Base-by-base conservation (phyloP, 192 early-diverging fungal genomes). In the Jimgerdemannia lactiflua region DNA sequence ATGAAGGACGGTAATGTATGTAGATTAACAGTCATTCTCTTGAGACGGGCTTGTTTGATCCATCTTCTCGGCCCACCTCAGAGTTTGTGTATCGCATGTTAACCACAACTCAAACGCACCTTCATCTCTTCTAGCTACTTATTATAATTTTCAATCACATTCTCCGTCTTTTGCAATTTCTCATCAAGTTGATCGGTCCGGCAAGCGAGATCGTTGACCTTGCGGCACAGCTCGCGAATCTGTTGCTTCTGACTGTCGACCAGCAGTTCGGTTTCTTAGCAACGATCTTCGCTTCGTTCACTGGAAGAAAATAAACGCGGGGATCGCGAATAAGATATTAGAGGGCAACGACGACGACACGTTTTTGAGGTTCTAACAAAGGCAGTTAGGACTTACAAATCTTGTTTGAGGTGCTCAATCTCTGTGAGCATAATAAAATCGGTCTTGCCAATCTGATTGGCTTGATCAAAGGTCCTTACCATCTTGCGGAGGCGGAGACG, bases 141-240 rank as follows among this genome's bases (percentile, higher is more conserved):
- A 78, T 96, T 97, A 83, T 95, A 99, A 80, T 97, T 98, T 79
- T 98, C 97, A 75, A 97, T 91, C 42, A 96, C 90, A 42, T 95
- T 94, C 78, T 99, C 98, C 3, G 93, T 89, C 86, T 97, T 97
- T 85, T 93, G 91, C 14, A 97, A 86, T 72, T 93, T 94, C 70
- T 98, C 97, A 71, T 97, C 94, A 19, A 99, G 76, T 81, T 99
- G 91, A 80, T 94, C 94, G 8, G 90, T 88, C 63, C 91, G 88
- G 65, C 87, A 86, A n/a, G 80, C 66, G 54, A 86, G 70, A 19
- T 91, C 88, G 19, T 87, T 83, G 0, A 83, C 84, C 59, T 80
- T 86, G 59, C 88, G 86, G 42, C 84, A 89, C 68, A 97, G 72
- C 4, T 95, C 93, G 40, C 88, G 82, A 44, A 97, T 92, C 18